Conservation (phyloP, 73 alveolate genomes). For the Uronychia setigera region DNA sequence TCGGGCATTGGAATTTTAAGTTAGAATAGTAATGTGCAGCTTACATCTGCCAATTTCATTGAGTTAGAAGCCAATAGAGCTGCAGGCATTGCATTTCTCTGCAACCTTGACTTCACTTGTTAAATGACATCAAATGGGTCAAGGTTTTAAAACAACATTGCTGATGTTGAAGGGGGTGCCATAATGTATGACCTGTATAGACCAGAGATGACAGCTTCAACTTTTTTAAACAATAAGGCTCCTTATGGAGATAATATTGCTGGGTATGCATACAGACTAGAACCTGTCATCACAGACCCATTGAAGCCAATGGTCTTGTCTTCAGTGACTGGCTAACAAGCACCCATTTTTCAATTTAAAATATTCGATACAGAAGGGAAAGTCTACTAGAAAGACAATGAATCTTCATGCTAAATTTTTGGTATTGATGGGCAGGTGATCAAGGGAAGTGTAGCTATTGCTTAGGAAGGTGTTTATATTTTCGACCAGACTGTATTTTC, state of each 20-base stretch:
- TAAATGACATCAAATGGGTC: too few relatives aligned
- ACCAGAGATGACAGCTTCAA: slow-evolving; percentile 1
- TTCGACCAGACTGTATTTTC: background rate
- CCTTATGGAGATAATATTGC: slow-evolving; percentile 24
- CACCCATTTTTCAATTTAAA: background rate
- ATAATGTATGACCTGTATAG: background rate
- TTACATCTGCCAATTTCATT: too few relatives aligned
- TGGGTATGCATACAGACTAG: background rate
- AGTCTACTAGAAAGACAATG: background rate
- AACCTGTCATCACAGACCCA: background rate
- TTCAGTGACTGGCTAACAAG: background rate
- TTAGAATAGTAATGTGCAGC: too few relatives aligned
- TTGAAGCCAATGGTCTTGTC: background rate
- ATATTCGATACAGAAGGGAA: background rate
- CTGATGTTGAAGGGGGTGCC: slow-evolving; percentile 4
- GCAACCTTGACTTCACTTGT: too few relatives aligned
- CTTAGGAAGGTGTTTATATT: background rate
- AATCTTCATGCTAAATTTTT: background rate
- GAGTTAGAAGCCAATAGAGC: too few relatives aligned
- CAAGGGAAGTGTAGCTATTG: background rate
- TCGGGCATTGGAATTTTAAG: too few relatives aligned
- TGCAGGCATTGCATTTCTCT: too few relatives aligned
- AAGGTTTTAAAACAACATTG: background rate
- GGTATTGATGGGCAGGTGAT: background rate
- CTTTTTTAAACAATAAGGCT: background rate